These are phyloP conservation scores for Vanrija sp. DNA, from an alignment of 1,284 basidiomycete genomes.

Conservation along the genomic window DNA sequence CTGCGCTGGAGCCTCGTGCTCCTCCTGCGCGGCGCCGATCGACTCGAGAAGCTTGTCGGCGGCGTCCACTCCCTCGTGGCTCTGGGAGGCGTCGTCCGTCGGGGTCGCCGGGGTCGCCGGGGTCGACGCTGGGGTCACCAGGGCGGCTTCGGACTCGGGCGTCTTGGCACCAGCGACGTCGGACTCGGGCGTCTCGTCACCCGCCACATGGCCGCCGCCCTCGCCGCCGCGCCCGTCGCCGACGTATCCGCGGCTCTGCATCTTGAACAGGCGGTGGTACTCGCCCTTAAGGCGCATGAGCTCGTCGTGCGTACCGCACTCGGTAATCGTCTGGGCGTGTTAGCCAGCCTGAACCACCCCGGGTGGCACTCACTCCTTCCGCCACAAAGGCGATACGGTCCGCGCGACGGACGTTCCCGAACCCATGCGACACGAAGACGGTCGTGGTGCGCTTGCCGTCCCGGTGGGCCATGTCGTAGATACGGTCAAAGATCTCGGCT, in stretches of 20 bases:
- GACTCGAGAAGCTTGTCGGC: too few species aligned
- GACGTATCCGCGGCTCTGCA: neutral
- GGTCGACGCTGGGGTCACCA: too few species aligned
- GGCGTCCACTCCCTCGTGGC: too few species aligned
- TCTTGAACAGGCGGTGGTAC: neutral
- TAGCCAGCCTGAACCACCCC: slow-evolving; percentile 74
- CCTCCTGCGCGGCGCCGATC: too few species aligned
- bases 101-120: too few species aligned
- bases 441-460: slow-evolving; percentile 56
- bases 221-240: too few species aligned
- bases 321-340: slow-evolving; percentile 56
- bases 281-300: slow-evolving; percentile 53
- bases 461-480: slow-evolving; percentile 26
- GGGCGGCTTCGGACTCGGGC: too few species aligned
- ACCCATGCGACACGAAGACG: slow-evolving; percentile 76
- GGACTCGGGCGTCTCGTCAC: too few species aligned
- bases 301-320: slow-evolving; percentile 73
- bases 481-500: slow-evolving; percentile 62
- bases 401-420: slow-evolving; percentile 43
- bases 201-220: too few species aligned
- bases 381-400: slow-evolving; percentile 56
- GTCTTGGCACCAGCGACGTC: too few species aligned
- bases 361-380: slow-evolving; percentile 9
- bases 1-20: too few species aligned
- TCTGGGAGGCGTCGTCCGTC: too few species aligned